Evolutionary conservation across 805 yeast genomes (phyloP).

Genomic region (Spathaspora sp.): DNA sequence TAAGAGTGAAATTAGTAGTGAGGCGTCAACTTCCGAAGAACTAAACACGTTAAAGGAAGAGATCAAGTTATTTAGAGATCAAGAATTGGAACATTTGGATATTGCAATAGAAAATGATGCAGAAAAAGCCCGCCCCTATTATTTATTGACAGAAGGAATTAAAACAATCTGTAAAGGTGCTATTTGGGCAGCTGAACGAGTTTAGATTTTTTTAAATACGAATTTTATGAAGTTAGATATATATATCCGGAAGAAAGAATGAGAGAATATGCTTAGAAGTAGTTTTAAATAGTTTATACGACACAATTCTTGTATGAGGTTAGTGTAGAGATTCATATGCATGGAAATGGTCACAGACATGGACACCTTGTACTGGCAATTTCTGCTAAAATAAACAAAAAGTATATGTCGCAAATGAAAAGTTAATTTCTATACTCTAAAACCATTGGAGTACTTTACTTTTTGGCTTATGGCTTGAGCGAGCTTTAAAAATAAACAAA

Average conservation of each 20-base stretch:
- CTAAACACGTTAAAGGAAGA: constrained; percentile 53
- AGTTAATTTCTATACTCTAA: no score
- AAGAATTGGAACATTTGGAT: constrained; percentile 90
- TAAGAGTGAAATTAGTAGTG: constrained; percentile 18
- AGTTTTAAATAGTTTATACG: not conserved
- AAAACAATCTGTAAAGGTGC: constrained; percentile 84
- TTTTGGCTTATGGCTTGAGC: no score
- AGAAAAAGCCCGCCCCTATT: constrained; percentile 87
- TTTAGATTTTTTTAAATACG: constrained; percentile 18
- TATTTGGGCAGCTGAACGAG: constrained; percentile 84
- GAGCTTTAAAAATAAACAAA: no score
- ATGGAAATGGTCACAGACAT: no score
- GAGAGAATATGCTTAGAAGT: not conserved
- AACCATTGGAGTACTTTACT: no score
- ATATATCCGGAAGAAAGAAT: not conserved
- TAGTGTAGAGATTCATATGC: no score
- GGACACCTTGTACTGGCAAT: no score
- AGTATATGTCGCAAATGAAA: no score
- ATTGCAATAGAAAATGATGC: constrained; percentile 93
- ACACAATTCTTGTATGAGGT: no score
- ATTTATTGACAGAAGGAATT: constrained; percentile 82
- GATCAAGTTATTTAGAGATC: constrained; percentile 81
- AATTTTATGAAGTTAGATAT: not conserved
- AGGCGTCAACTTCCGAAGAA: constrained; percentile 46
- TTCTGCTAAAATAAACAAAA: no score